Base-by-base conservation (phyloP, 352 stramenopile species). In the Pythium sp. region DNA sequence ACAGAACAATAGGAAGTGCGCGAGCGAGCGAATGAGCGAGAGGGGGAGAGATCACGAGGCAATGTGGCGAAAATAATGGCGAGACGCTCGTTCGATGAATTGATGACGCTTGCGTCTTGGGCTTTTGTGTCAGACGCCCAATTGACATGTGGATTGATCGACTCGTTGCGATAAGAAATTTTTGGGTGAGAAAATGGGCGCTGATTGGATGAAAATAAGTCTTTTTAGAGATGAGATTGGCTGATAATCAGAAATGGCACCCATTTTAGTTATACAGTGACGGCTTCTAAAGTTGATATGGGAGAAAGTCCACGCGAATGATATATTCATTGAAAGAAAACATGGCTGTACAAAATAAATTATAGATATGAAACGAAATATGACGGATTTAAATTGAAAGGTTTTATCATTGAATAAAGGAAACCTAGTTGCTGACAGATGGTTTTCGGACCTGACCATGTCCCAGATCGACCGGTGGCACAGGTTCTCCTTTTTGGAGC, bases 151-250 rank as follows among this genome's bases (percentile, higher is more conserved):
- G 22, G 1, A 18, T 26, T 41, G 54, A 20, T 46, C 38, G 38
- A 46, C 38, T 46, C 38, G 38, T 46, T 43, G 28, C 54, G 54
- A 41, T 32, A 30, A 59, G 54, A 59, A 58, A 43, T 26, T 43
- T 59, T 59, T 22, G 28, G 8, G 28, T 59, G 34, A 5, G 5
- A 36, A 38, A 22, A 2, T 14, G 26, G 3, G 14, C 26, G 26
- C 2, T 41, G 28, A 59, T 59, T 59, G 54, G 54, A 38, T 41
- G 15, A 59, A 58, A 59, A 41, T 41, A 1, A 12, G 22, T 2
- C 7, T 1, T 15, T 57, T 41, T 20, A 28, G 54, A 59, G 54
- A 59, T 43, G 5, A 1, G 18, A 59, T 59, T 59, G 54, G 54
- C 28, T 20, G 28, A 41, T 26, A 59, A 59, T 59, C 26, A 22